Percentiles rank a stretch among this genome's conserved stretches.
phyloP scores from a whole-genome alignment of 352 stramenopile genomes.

The Blastocystis sp. region DNA sequence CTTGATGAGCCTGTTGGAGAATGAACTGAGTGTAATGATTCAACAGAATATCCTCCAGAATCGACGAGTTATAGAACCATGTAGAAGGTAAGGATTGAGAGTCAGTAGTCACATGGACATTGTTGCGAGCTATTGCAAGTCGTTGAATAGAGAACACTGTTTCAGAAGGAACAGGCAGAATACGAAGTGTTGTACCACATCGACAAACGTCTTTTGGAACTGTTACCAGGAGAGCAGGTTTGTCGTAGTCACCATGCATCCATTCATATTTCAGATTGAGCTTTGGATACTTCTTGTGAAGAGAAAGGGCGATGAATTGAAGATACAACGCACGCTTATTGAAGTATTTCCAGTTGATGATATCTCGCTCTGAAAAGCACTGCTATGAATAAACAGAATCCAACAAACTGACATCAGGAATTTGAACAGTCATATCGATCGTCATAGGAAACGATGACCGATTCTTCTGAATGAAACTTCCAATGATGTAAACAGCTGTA shows the following conservation, averaged over 20 bases:
- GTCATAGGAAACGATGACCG: not conserved
- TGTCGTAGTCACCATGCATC: constrained; percentile 41
- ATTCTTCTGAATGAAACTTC: constrained; percentile 23
- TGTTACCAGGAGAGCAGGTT: not conserved
- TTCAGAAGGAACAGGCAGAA: not conserved
- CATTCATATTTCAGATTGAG: constrained; percentile 1
- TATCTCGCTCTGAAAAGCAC: not conserved
- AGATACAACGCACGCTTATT: constrained; percentile 33
- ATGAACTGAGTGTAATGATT: constrained; percentile 15
- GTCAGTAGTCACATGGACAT: not conserved
- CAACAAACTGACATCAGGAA: not conserved
- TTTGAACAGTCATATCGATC: constrained; percentile 28
- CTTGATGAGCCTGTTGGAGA: not conserved
- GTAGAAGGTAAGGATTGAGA: not conserved
- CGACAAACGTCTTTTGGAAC: not conserved
- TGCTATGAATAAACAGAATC: not conserved
- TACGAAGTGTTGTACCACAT: not conserved
- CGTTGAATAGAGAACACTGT: not conserved
- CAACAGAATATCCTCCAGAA: constrained; percentile 26
- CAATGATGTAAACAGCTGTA: not conserved
- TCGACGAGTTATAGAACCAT: constrained; percentile 40
- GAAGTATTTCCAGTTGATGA: constrained; percentile 27
- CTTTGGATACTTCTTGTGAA: not conserved
- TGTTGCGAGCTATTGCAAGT: not conserved
- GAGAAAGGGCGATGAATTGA: not conserved